Conservation (phyloP, 2,329 filamentous ascomycete genomes). For the Colletotrichum scovillei region DNA sequence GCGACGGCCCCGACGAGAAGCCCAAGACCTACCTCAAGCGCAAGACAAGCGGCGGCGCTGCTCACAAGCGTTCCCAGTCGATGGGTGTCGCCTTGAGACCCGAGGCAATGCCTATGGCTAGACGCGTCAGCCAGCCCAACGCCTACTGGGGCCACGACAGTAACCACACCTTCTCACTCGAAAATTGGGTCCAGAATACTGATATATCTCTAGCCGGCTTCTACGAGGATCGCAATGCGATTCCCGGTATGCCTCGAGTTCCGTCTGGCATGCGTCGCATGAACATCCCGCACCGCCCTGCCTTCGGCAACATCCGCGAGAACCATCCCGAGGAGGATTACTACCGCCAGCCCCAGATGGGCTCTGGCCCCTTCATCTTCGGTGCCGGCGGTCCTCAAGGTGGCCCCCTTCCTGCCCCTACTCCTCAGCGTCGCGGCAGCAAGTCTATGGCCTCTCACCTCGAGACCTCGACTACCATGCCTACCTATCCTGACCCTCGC, state of each 20-base stretch:
- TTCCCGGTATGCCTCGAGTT: conserved; percentile 35
- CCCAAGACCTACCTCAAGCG: conserved; percentile 42
- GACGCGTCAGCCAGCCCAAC: conserved; percentile 42
- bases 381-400: conserved; percentile 30
- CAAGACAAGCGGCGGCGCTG: conserved; percentile 37
- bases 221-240: conserved; percentile 39
- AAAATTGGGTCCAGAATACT: conserved; percentile 44
- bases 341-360: conserved; percentile 37
- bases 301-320: conserved; percentile 49
- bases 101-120: conserved; percentile 40
- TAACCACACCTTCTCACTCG: conserved; percentile 37
- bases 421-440: conserved; percentile 38
- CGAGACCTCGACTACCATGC: conserved; percentile 35
- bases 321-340: conserved; percentile 43
- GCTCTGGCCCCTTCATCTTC: conserved; percentile 33
- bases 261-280: conserved; percentile 38
- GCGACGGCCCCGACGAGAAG: conserved; percentile 43
- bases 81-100: conserved; percentile 43
- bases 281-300: conserved; percentile 35
- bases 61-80: conserved; percentile 50
- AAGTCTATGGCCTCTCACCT: conserved; percentile 38
- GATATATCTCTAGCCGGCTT: conserved; percentile 35
- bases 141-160: conserved; percentile 36
- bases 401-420: conserved; percentile 39
- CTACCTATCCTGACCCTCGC: conserved; percentile 37